phyloP scores from a whole-genome alignment of 805 yeast species.

The Saccharomyces kudriavzevii region DNA sequence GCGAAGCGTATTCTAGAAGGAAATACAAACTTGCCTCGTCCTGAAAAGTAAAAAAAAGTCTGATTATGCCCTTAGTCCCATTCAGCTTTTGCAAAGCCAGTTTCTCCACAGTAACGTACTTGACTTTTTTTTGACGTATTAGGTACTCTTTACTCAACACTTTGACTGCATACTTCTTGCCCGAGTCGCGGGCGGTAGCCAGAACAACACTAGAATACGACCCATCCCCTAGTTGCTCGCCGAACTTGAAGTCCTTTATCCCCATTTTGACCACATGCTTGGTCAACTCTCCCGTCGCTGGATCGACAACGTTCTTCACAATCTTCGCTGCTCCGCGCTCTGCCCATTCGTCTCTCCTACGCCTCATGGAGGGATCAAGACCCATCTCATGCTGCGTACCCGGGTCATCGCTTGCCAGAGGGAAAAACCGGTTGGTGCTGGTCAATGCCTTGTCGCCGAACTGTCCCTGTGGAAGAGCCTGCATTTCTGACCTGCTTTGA shows the following conservation, averaged over 20 bases:
- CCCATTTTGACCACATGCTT: conserved; percentile 43
- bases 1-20: conserved; percentile 66
- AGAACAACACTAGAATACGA: conserved; percentile 84
- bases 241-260: conserved; percentile 82
- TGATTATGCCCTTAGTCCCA: conserved; percentile 52
- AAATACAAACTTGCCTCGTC: conserved; percentile 62
- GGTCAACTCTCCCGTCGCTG: conserved; percentile 40
- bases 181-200: conserved; percentile 66
- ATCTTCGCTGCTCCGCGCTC: conserved; percentile 53
- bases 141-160: conserved; percentile 66
- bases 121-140: conserved; percentile 69
- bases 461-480: neutral
- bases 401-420: neutral
- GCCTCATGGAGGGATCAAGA: conserved; percentile 16
- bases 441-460: neutral
- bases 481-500: neutral
- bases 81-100: conserved; percentile 63
- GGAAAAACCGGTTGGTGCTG: conserved; percentile 3
- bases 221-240: conserved; percentile 84
- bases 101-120: conserved; percentile 72
- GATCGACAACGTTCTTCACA: conserved; percentile 37
- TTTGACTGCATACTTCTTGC: conserved; percentile 67
- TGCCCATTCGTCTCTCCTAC: conserved; percentile 40
- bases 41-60: conserved; percentile 66
- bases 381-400: conserved; percentile 12